Base-by-base conservation (phyloP, 176 grass and related monocot genomes). In the Musa troglodytarum region DNA sequence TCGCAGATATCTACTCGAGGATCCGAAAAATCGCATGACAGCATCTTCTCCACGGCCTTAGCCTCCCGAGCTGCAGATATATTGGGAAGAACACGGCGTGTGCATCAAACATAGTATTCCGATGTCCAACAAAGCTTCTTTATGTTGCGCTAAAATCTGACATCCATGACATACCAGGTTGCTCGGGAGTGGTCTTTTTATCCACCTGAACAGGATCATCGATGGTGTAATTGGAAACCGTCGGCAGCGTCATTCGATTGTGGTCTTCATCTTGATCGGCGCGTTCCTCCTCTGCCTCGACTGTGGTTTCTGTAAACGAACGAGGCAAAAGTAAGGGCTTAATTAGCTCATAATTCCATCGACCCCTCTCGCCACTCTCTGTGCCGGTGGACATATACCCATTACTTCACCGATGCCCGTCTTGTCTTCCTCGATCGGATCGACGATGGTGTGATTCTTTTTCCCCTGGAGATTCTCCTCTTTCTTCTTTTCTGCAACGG, bases 171-270 rank as follows among this genome's bases (percentile, higher is more conserved):
- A 25, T 53, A 73, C 71, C 22, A 15, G 52, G 21, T 24, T 56
- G 71, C 20, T 73, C 52, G 14, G 51, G 20, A 24, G 21, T 23
- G 51, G 11, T 54, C 11, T 25, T 77, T 72, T 68, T 72, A 20
- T 75, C 78, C 1, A 17, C 29, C 24, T 85, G 82, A 21, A 86
- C 77, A 22, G 81, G 64, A 19, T 96, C 92, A 77, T 62, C 84
- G 72, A 96, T 87, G 9, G 92, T 91, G 24, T 96, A 96, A 63
- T 91, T 96, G 1, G 92, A 91, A 69, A 96, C 81, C 54, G 92
- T 96, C 67, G 86, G 92, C 11, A 96, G 79, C 51, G 86, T 88
- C 21, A 96, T 56, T 72, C 57, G 17, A 17, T 17, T 61, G 15
- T 6, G 57, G 7, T 17, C 34, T 6, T 43, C 34, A 43, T 43